Conservation (phyloP, 352 stramenopile species). For the Phytophthora multivora region DNA sequence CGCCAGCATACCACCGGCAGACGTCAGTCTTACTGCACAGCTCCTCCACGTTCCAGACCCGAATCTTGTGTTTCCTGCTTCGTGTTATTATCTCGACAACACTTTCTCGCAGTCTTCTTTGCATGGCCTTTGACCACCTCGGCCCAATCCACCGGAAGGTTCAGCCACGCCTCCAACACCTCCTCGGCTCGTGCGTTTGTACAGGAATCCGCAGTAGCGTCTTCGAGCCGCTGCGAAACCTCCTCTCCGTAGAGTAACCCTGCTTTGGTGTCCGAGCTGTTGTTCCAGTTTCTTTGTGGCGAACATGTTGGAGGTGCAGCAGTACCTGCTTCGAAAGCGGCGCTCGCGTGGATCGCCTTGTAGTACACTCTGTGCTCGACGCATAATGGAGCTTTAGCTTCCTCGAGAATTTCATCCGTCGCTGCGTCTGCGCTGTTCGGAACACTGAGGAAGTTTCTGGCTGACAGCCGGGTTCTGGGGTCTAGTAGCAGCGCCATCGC, state of each 20-base stretch:
- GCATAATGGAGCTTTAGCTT: background rate
- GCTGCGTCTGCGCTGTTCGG: background rate
- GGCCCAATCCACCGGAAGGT: background rate
- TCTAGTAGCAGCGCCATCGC: slow-evolving; percentile 1
- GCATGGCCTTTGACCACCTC: background rate
- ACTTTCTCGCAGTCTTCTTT: background rate
- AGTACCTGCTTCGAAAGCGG: too few relatives aligned
- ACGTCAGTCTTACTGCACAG: background rate
- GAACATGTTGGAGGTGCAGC: too few relatives aligned
- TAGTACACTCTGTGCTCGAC: background rate
- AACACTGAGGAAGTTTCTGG: slow-evolving; percentile 2
- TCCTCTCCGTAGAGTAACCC: background rate
- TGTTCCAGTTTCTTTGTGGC: background rate
- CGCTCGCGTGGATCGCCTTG: background rate
- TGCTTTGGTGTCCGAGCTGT: background rate
- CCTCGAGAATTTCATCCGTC: background rate
- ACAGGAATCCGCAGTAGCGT: background rate
- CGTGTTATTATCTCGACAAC: background rate
- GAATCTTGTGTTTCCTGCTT: background rate
- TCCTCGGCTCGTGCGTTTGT: background rate
- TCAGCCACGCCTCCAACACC: background rate
- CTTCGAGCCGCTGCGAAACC: background rate
- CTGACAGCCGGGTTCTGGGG: background rate
- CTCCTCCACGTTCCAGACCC: slow-evolving; percentile 3
- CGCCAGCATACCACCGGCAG: slow-evolving; percentile 1